Base-by-base conservation (phyloP, 331 rosid genomes). In the Quercus lobata region DNA sequence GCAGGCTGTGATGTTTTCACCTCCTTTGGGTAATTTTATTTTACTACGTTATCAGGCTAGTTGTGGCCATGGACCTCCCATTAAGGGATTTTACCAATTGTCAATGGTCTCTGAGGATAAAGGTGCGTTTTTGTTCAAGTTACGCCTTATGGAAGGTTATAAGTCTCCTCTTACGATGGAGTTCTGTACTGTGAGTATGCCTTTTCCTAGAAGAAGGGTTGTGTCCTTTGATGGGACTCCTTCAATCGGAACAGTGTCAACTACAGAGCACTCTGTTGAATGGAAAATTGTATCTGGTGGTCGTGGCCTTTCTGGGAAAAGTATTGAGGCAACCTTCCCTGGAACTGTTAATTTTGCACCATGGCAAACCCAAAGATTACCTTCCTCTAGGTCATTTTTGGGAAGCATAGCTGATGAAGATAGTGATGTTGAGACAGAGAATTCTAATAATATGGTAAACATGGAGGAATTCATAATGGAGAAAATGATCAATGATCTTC, bases 101-200 rank as follows among this genome's bases (percentile, higher is more conserved):
- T 96, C 98, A 53, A 91, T 96, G 98, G 97, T 96, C 68, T 96
- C 99, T 52, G 98, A 91, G 86, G 98, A 96, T 74, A 89, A 96
- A 83, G 99, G 99, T 61, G 99, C 97, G 61, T 96, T 96, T 86
- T 86, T 96, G 77, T 96, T 96, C 88, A 93, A 93, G 86, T 80
- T 96, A 85, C 78, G 75, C 80, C 77, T 96, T 70, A 90, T 96
- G 97, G 98, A 90, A 89, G 99, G 99, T 82, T 96, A 91, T 72
- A 96, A 83, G 86, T 76, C 97, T 75, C 97, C 99, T 57, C 83
- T 93, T 79, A 73, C 92, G 49, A 96, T 96, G 98, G 98, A 93
- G 73, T 90, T 88, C 68, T 96, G 97, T 83, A 96, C 90, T 74
- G 94, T 93, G 86, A 86, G 85, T 25, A 91, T 91, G 92, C 97